phyloP scores from a whole-genome alignment of 768 basidiomycete genomes.

The Pulveroboletus sp. region DNA sequence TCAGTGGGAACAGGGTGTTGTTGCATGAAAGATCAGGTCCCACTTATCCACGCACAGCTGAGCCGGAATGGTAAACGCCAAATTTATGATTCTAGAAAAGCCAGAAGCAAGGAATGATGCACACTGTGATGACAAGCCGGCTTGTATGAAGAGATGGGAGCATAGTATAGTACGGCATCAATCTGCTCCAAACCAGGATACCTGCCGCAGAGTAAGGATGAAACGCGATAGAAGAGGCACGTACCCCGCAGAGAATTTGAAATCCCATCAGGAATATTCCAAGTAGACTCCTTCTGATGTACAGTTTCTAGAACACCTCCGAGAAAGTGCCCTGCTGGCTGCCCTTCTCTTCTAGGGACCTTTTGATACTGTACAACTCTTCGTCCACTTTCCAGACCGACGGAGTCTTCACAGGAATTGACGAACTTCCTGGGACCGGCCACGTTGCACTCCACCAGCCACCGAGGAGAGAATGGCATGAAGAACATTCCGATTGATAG shows the following conservation, averaged over 20 bases:
- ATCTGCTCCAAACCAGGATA: conserved; percentile 14
- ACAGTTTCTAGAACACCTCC: conserved; percentile 27
- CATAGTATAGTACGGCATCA: conserved; percentile 34
- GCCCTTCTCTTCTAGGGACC: conserved; percentile 20
- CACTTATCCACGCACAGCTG: conserved; percentile 40
- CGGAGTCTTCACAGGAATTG: conserved; percentile 23
- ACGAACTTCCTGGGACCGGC: conserved; percentile 30
- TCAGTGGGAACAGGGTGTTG: conserved; percentile 35
- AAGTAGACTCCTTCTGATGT: conserved; percentile 33
- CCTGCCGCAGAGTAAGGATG: neutral
- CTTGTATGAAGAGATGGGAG: conserved; percentile 46
- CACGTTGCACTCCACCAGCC: conserved; percentile 32
- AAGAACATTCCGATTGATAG: conserved; percentile 23
- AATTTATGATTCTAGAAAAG: conserved; percentile 42
- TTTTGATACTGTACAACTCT: conserved; percentile 17
- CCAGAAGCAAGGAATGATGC: conserved; percentile 49
- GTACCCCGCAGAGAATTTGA: conserved; percentile 36
- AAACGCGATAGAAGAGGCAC: neutral
- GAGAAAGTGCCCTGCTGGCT: conserved; percentile 18
- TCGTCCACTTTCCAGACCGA: conserved; percentile 15
- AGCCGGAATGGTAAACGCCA: conserved; percentile 35
- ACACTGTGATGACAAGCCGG: conserved; percentile 42
- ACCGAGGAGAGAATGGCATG: conserved; percentile 20
- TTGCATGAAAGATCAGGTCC: too few relatives aligned
- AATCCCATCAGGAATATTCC: conserved; percentile 43